Evolutionary conservation across 2,329 filamentous ascomycete genomes (phyloP).

Genomic region (Botryosphaeria agaves): DNA sequence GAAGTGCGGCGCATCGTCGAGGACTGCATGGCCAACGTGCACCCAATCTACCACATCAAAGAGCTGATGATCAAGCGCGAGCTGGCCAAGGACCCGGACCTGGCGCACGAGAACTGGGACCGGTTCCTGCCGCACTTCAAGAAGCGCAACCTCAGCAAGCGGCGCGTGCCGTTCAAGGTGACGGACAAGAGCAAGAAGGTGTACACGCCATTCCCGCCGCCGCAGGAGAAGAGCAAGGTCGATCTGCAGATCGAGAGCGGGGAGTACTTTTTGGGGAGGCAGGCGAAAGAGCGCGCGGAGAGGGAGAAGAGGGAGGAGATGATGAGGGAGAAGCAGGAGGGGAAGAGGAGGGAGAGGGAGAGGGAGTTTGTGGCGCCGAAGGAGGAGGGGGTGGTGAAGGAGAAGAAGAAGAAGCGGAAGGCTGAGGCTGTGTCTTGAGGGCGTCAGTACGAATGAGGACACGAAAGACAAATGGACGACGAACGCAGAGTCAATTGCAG

Average conservation of each 20-base stretch:
- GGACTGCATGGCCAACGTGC: constrained; percentile 94
- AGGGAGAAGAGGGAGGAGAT: constrained; percentile 69
- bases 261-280: constrained; percentile 90
- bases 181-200: constrained; percentile 86
- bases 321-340: constrained; percentile 73
- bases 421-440: no score
- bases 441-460: no score
- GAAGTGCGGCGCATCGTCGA: constrained; percentile 78
- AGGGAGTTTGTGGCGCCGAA: constrained; percentile 77
- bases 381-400: constrained; percentile 41
- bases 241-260: constrained; percentile 95
- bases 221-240: constrained; percentile 97
- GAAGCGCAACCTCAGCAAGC: constrained; percentile 74
- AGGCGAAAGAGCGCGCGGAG: constrained; percentile 70
- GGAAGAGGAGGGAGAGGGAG: constrained; percentile 71
- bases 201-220: constrained; percentile 94
- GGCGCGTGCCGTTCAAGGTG: constrained; percentile 66
- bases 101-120: constrained; percentile 85
- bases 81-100: constrained; percentile 71
- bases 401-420: constrained; percentile 35
- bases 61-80: constrained; percentile 89
- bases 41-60: constrained; percentile 85
- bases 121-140: constrained; percentile 95
- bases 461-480: no score
- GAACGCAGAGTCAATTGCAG: no score